Base-by-base conservation (phyloP, 441 rosid genomes). In the Eruca vesicaria region DNA sequence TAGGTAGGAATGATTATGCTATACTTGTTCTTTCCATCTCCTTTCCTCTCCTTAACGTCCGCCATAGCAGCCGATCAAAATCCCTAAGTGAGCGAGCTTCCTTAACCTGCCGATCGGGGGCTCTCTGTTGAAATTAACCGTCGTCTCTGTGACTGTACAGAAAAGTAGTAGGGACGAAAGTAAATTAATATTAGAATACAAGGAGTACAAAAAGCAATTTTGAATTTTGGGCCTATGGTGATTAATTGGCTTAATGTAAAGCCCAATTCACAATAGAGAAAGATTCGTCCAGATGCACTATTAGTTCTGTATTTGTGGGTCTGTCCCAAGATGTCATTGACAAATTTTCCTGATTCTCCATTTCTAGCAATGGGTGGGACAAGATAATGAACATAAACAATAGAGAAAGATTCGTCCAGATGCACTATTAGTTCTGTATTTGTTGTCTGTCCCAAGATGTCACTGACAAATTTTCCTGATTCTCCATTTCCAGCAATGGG, bases 1-100 rank as follows among this genome's bases (percentile, higher is more conserved):
- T 90, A 93, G 1, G 99, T 96, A 26, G 99, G 97, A 52, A 96
- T 70, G 70, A 96, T 88, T 60, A 93, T 84, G 80, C 98, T 96
- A 83, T 89, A 93, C 85, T 89, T 93, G 78, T 85, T 79, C 68
- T 79, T 83, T 71, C 75, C 80, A 52, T 55, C 67, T 58, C 70
- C 84, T 72, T 59, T 58, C 21, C 0, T 58, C 64, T 74, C 64
- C 45, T 69, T 29, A 20, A 78, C 62, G 8, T 72, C 69, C 69
- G 66, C 71, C 76, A 53, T 67, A 28, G 4, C 65, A 60, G 38
- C 59, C 56, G 48, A 59, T 63, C 9, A 55, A 29, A 32, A 48
- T 16, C 58, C 32, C 60, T 12, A 45, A 16, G 32, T 33, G 35
- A 32, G 7, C 16, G 18, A 43, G 48, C 48, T 43, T 43, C 50